Percentiles rank a stretch among this genome's conserved stretches.
These are phyloP conservation scores for Fusarium sp. DNA, from an alignment of 2,329 filamentous ascomycete genomes.

Conservation along the genomic window DNA sequence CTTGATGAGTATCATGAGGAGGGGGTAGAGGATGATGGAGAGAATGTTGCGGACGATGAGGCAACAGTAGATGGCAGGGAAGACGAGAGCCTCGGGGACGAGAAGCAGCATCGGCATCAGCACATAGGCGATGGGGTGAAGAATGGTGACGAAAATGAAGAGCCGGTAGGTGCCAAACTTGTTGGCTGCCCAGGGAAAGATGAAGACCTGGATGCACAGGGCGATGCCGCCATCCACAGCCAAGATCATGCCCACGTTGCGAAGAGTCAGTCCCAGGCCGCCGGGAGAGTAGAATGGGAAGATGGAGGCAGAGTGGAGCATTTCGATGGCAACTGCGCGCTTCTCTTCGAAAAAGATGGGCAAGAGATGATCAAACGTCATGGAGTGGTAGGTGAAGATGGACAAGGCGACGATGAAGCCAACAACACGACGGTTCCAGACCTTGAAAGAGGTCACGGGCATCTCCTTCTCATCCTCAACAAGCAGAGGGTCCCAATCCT, in stretches of 20 bases:
- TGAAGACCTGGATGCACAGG: constrained; percentile 68
- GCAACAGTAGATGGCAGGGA: constrained; percentile 69
- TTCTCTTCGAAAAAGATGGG: constrained; percentile 94
- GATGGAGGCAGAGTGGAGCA: constrained; percentile 45
- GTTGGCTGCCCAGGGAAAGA: constrained; percentile 71
- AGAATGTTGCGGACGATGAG: constrained; percentile 70
- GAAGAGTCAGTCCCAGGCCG: constrained; percentile 72
- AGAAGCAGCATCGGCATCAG: constrained; percentile 69
- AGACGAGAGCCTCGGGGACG: constrained; percentile 64
- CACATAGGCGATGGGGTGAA: constrained; percentile 72
- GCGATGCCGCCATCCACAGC: constrained; percentile 70
- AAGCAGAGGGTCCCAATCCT: constrained; percentile 61
- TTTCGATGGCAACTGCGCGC: constrained; percentile 57
- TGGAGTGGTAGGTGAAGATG: constrained; percentile 94
- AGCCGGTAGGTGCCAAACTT: constrained; percentile 69
- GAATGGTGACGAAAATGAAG: constrained; percentile 67
- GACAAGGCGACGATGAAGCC: constrained; percentile 85
- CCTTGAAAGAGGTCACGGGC: constrained; percentile 49
- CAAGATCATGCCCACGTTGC: constrained; percentile 71
- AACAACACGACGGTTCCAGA: constrained; percentile 73
- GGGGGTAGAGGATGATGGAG: constrained; percentile 73
- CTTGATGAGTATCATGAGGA: constrained; percentile 76
- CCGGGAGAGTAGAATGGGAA: constrained; percentile 69
- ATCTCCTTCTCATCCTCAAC: constrained; percentile 49
- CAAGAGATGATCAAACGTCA: constrained; percentile 92